These are phyloP conservation scores for Phytophthora gonapodyides DNA, from an alignment of 352 stramenopile genomes.

Conservation along the genomic window DNA sequence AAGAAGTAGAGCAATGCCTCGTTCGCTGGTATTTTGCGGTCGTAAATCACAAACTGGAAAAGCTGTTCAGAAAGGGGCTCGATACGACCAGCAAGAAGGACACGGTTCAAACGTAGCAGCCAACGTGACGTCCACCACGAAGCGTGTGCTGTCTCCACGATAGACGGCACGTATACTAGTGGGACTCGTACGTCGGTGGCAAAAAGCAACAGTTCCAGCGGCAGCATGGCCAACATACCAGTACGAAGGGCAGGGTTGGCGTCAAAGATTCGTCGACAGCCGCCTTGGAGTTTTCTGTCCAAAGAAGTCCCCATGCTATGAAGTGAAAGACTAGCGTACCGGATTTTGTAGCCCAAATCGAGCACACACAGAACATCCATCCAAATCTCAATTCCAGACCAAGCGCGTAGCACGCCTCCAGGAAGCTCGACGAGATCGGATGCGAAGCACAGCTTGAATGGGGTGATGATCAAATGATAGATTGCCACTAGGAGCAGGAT, in stretches of 20 bases:
- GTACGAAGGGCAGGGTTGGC: conserved; percentile 43
- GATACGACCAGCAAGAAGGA: conserved; percentile 48
- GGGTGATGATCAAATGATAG: conserved; percentile 50
- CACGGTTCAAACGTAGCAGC: conserved; percentile 61
- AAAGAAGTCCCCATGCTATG: conserved; percentile 22
- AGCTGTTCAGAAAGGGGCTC: conserved; percentile 48
- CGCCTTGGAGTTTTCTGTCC: conserved; percentile 4
- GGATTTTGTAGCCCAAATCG: conserved; percentile 51
- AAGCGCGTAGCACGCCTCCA: conserved; percentile 28
- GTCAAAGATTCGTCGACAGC: conserved; percentile 17
- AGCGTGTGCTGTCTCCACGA: conserved; percentile 3
- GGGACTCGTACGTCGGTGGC: conserved; percentile 20
- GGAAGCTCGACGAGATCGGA: conserved; percentile 45
- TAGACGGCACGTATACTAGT: conserved; percentile 4
- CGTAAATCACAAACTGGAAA: conserved; percentile 68
- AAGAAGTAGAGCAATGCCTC: conserved; percentile 57
- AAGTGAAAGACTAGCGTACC: conserved; percentile 34
- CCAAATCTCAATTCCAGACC: conserved; percentile 57
- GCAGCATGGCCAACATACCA: conserved; percentile 53
- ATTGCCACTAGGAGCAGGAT: conserved; percentile 48
- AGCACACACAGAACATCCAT: conserved; percentile 53
- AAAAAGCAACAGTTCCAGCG: conserved; percentile 51
- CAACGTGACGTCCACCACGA: conserved; percentile 47
- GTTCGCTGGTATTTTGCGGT: conserved; percentile 45
- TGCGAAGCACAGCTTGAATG: conserved; percentile 65